These are phyloP conservation scores for Aspergillus thermomutatus DNA, from an alignment of 2,329 filamentous ascomycete genomes.

Conservation along the genomic window DNA sequence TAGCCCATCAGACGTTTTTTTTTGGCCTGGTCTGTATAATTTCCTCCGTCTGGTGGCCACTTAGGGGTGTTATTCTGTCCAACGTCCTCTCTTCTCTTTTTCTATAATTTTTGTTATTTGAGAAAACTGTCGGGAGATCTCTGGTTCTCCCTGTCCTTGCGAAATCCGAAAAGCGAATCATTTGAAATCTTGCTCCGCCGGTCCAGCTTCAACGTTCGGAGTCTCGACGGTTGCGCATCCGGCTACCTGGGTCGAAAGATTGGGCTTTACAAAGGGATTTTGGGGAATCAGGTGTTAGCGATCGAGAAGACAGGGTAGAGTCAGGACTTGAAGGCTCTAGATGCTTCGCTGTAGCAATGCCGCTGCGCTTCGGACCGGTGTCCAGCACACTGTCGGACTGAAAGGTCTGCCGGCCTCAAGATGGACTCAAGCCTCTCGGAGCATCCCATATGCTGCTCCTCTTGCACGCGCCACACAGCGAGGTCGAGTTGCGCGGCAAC, in stretches of 20 bases:
- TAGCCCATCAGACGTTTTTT: not conserved
- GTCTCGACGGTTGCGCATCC: not conserved
- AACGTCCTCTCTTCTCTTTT: not conserved
- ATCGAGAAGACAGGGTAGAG: not conserved
- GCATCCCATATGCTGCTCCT: not conserved
- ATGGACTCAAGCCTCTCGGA: not conserved
- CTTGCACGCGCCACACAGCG: not conserved
- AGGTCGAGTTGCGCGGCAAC: not conserved
- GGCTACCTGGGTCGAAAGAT: not conserved
- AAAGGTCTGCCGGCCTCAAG: constrained; percentile 4
- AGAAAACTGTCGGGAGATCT: not conserved
- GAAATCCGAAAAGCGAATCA: not conserved
- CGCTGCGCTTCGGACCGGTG: constrained; percentile 14
- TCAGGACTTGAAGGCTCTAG: constrained; percentile 1
- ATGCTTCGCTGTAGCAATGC: constrained; percentile 21
- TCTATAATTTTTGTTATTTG: not conserved
- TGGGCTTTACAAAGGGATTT: not conserved
- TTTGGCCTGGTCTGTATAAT: not conserved
- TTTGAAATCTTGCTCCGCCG: not conserved
- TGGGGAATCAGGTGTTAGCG: not conserved
- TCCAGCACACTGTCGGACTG: constrained; percentile 9
- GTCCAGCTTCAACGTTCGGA: not conserved
- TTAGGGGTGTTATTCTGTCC: not conserved
- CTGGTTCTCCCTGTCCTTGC: not conserved
- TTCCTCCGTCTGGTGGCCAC: not conserved